Evolutionary conservation across 2,329 filamentous ascomycete species (phyloP).

Genomic region (Fusarium heterosporum): DNA sequence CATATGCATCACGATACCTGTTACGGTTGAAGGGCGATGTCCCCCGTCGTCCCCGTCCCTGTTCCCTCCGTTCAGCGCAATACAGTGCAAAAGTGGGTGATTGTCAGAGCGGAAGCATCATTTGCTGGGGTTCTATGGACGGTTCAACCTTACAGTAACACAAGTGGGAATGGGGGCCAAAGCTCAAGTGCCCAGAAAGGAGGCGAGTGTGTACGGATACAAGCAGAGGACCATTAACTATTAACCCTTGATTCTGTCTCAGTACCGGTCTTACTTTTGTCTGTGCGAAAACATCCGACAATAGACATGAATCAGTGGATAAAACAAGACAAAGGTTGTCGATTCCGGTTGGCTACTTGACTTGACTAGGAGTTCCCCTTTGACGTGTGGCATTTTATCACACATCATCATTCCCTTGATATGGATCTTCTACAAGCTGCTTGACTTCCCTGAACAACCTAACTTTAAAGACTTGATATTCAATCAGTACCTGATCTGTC

Average conservation of each 20-base stretch:
- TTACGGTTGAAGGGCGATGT: not conserved
- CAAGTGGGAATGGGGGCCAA: slow-evolving; percentile 32
- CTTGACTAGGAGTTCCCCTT: not conserved
- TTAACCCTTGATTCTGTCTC: slow-evolving; percentile 2
- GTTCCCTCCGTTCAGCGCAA: not conserved
- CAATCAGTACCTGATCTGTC: slow-evolving; percentile 1
- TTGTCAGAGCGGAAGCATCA: slow-evolving; percentile 33
- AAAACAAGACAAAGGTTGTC: slow-evolving; percentile 14
- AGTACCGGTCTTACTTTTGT: not conserved
- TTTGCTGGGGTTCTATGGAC: slow-evolving; percentile 22
- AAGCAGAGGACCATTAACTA: not conserved
- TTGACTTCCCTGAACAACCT: not conserved
- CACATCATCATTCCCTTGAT: not conserved
- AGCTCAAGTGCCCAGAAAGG: slow-evolving; percentile 27
- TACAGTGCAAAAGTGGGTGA: slow-evolving; percentile 1
- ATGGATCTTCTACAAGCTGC: not conserved
- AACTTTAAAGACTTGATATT: not conserved
- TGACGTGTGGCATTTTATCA: not conserved
- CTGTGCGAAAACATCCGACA: slow-evolving; percentile 23
- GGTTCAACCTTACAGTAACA: slow-evolving; percentile 12
- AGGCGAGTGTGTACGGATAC: slow-evolving; percentile 4
- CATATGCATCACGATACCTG: slow-evolving; percentile 7
- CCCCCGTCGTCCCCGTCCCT: not conserved
- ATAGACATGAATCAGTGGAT: slow-evolving; percentile 6
- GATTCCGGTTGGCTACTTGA: slow-evolving; percentile 13